Base-by-base conservation (phyloP, 2,329 filamentous ascomycete genomes). In the Trichothecium sympodiale region DNA sequence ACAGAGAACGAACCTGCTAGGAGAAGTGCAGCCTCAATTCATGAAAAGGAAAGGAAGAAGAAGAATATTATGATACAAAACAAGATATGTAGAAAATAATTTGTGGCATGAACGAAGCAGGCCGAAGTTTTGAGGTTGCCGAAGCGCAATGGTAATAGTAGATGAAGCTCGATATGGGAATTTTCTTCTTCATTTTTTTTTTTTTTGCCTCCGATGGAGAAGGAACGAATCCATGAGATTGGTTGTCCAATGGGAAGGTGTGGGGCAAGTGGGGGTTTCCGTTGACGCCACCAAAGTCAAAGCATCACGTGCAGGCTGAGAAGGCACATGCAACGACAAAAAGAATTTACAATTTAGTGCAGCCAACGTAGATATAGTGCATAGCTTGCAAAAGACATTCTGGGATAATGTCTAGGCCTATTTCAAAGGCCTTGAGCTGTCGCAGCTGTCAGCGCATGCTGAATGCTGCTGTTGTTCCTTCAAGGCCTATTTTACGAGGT, bases 361-460 rank as follows among this genome's bases (percentile, higher is more conserved):
- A n/a, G 20, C 20, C 20, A 25, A 6, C 6, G 10, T 25, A 25
- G 6, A 25, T n/a, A 25, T 6, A 25, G 20, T 10, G 20, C 10
- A 25, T 6, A 25, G 20, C 6, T 10, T 25, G 10, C 20, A 6
- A 25, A 25, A 25, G 20, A 6, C 20, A 6, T 25, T 25, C 20
- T 10, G 10, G 6, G 10, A 10, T 6, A 38, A 37, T 35, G 17
- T 33, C 38, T 13, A 32, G 40, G 6, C 35, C 35, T 28, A 28
- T 33, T 16, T 28, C 34, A 20, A 39, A 38, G 13, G 35, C 35
- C 12, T 29, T 42, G 5, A 33, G 40, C 38, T 42, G 40, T 37
- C 38, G 35, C 9, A 35, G 38, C 33, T 42, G 40, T 25, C 40
- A 35, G 17, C 23, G 34, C 14, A 27, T 34, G 13, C 36, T 40